Conservation (phyloP, 2,329 filamentous ascomycete species). For the Fusarium sp. region DNA sequence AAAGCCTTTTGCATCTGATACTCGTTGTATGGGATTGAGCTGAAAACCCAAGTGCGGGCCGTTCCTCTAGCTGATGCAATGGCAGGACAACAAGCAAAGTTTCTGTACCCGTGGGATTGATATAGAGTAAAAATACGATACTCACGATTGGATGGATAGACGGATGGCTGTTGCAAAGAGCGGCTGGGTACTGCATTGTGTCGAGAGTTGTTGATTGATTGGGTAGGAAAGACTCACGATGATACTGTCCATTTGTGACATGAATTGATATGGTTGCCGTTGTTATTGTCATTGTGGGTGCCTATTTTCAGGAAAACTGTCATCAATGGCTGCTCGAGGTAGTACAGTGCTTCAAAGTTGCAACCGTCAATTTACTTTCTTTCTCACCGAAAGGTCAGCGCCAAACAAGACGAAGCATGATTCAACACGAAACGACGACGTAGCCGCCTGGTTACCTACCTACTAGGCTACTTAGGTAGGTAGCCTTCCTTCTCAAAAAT, state of each 20-base stretch:
- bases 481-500: no score
- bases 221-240: neutral
- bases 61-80: slow-evolving; percentile 15
- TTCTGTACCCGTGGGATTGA: slow-evolving; percentile 6
- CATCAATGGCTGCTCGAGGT: neutral
- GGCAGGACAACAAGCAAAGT: slow-evolving; percentile 16
- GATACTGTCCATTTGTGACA: slow-evolving; percentile 15
- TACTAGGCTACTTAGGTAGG: no score
- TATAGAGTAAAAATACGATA: neutral
- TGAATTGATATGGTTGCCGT: slow-evolving; percentile 6
- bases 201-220: slow-evolving; percentile 1
- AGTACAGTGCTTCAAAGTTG: slow-evolving; percentile 1
- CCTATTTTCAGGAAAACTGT: neutral
- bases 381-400: neutral
- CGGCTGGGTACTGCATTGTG: slow-evolving; percentile 8
- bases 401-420: neutral
- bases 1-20: slow-evolving; percentile 27
- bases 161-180: slow-evolving; percentile 1
- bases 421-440: neutral
- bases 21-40: slow-evolving; percentile 20
- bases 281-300: neutral
- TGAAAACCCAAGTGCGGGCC: slow-evolving; percentile 31
- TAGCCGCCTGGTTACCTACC: neutral
- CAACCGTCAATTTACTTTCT: neutral
- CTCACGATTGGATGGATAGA: neutral